Evolutionary conservation across 495 filamentous ascomycete species (phyloP).

Genomic region (Tuber microsphaerosporum): DNA sequence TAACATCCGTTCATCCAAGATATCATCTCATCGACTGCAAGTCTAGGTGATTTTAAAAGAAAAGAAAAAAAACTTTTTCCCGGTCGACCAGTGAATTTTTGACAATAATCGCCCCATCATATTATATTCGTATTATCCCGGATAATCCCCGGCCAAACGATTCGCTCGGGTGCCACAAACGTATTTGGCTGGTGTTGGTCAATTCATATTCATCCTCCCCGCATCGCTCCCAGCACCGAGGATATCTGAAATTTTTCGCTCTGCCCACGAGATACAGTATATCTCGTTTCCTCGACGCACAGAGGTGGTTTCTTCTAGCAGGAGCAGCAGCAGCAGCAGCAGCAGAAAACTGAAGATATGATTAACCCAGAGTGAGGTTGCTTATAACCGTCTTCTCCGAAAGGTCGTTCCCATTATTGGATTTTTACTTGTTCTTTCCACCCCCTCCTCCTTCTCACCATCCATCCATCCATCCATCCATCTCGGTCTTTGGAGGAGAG

Average conservation of each 20-base stretch:
- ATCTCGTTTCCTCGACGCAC: not conserved
- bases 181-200: not conserved
- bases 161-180: slow-evolving; percentile 18
- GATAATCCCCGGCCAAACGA: slow-evolving; percentile 20
- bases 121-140: slow-evolving; percentile 10
- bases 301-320: not conserved
- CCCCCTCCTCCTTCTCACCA: not conserved
- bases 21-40: slow-evolving; percentile 3
- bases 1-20: not conserved
- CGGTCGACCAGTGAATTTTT: not conserved
- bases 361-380: not conserved
- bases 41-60: not conserved
- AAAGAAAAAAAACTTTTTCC: not conserved
- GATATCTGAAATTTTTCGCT: not conserved
- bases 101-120: not conserved
- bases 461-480: not conserved
- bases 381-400: not conserved
- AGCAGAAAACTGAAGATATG: not conserved
- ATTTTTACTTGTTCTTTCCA: not conserved
- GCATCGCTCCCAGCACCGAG: slow-evolving; percentile 9
- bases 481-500: not conserved
- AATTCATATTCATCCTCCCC: not conserved
- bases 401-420: not conserved
- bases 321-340: not conserved
- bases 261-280: not conserved